phyloP scores from a whole-genome alignment of 2,329 filamentous ascomycete genomes.

The Trichoderma koningii region DNA sequence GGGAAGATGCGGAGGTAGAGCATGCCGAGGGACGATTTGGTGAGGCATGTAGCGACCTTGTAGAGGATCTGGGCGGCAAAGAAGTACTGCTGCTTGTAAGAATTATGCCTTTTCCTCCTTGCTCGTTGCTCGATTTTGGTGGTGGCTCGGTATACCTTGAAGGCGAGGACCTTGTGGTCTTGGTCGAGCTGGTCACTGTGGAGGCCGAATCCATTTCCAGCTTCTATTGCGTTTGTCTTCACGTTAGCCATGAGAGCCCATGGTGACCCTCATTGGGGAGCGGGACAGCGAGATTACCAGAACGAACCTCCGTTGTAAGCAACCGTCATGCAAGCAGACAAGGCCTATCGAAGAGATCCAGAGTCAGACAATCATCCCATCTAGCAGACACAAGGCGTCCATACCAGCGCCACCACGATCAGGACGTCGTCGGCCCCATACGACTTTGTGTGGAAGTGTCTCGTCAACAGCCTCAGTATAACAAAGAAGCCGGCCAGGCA shows the following conservation, averaged over 20 bases:
- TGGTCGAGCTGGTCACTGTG: neutral
- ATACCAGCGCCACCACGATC: slow-evolving; percentile 13
- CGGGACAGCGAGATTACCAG: neutral
- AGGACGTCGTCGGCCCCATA: slow-evolving; percentile 5
- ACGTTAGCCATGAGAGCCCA: neutral
- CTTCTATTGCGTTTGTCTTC: neutral
- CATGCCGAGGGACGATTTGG: neutral
- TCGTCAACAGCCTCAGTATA: neutral
- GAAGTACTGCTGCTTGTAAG: slow-evolving; percentile 1
- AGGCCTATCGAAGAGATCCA: neutral
- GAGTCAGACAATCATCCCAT: neutral
- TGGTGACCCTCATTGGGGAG: no score
- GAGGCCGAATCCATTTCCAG: slow-evolving; percentile 9
- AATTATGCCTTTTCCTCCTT: neutral
- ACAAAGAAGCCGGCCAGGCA: slow-evolving; percentile 1
- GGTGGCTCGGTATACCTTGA: neutral
- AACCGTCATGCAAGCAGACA: slow-evolving; percentile 5
- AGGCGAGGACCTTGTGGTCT: slow-evolving; percentile 1
- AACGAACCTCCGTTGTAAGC: slow-evolving; percentile 16
- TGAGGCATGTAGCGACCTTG: neutral
- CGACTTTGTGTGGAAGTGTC: slow-evolving; percentile 1
- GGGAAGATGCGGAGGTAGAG: neutral
- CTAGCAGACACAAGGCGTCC: neutral
- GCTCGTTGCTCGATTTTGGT: neutral
- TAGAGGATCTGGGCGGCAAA: slow-evolving; percentile 6